Base-by-base conservation (phyloP, 1,284 basidiomycete species). In the Rhodotorula sp. region DNA sequence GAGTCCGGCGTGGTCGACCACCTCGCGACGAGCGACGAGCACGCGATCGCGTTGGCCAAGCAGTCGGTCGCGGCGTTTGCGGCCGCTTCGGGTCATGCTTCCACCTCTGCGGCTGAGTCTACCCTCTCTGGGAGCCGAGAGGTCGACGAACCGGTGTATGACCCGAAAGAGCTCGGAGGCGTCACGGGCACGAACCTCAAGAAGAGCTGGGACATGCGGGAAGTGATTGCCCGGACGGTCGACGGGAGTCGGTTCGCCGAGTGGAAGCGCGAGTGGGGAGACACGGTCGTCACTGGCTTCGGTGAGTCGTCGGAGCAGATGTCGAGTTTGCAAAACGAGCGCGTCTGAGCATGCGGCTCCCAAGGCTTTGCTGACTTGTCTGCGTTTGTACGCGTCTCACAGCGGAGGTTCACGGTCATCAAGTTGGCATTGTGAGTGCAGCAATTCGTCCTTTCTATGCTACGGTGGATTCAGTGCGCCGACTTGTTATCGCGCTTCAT, bases 1-100 rank as follows among this genome's bases (percentile, higher is more conserved):
- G 92, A 94, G 79, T 93, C 91, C 76, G 94, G 94, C 62, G 95
- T 97, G 1, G 93, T 92, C 31, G 94, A 97, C 80, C 92, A 97
- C 81, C 86, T 97, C 18, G 94, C 93, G 2, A 84, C 87, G 70
- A 90, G 92, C 78, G 94, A 97, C 77, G 89, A 90, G 64, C 92
- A 97, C 80, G 94, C 93, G 4, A 86, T 97, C 77, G 85, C 87
- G 5, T 90, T 96, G 70, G 91, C 92, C 4, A 85, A 94, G 75
- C 90, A 87, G 31, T 89, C 93, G 34, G 85, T 97, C 26, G 86
- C 88, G 47, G 91, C 93, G 81, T 84, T 96, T 16, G 91, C 67
- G n/a, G 56, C 73, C 60, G 54, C 39, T 62, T 61, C 61, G 12
- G 56, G 23, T 39, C 6, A 15, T 1, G 83, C 34, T 34, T 34